Evolutionary conservation across 352 stramenopile species (phyloP).

Genomic region (Peronospora tabacina): DNA sequence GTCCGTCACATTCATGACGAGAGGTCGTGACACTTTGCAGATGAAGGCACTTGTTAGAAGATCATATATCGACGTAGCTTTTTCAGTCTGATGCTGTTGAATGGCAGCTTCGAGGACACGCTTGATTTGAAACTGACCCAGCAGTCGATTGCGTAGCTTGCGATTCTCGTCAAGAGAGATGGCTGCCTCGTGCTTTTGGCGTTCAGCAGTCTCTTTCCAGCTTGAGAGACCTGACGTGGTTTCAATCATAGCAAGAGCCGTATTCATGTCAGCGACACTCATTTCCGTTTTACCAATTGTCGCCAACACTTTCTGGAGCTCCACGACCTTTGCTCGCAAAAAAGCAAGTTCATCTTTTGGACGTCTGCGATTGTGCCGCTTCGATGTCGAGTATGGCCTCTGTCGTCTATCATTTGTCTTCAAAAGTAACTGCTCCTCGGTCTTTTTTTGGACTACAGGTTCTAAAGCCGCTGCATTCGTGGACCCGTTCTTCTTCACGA

Average conservation of each 20-base stretch:
- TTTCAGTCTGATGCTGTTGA: conserved; percentile 14
- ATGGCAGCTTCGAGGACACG: conserved; percentile 25
- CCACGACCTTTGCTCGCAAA: conserved; percentile 19
- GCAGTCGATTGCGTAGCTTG: conserved; percentile 16
- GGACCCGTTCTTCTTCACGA: background rate
- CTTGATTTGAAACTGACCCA: conserved; percentile 21
- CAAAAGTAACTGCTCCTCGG: background rate
- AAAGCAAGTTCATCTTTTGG: conserved; percentile 33
- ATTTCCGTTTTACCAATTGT: conserved; percentile 2
- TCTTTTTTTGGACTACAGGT: background rate
- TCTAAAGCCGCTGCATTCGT: background rate
- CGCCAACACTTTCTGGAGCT: conserved; percentile 22
- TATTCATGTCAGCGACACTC: background rate
- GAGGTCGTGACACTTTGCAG: background rate
- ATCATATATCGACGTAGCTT: background rate
- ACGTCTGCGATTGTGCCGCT: conserved; percentile 22
- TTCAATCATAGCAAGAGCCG: conserved; percentile 2
- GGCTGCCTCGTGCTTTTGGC: conserved; percentile 15
- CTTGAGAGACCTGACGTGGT: conserved; percentile 2
- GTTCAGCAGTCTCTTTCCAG: conserved; percentile 19
- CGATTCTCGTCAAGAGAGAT: conserved; percentile 18
- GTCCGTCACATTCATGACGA: conserved; percentile 2
- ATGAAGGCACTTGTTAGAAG: background rate
- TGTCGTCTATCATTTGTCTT: conserved; percentile 22
- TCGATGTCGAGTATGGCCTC: conserved; percentile 15